These are phyloP conservation scores for Fusarium sarcochroum DNA, from an alignment of 2,329 filamentous ascomycete genomes.

Conservation along the genomic window DNA sequence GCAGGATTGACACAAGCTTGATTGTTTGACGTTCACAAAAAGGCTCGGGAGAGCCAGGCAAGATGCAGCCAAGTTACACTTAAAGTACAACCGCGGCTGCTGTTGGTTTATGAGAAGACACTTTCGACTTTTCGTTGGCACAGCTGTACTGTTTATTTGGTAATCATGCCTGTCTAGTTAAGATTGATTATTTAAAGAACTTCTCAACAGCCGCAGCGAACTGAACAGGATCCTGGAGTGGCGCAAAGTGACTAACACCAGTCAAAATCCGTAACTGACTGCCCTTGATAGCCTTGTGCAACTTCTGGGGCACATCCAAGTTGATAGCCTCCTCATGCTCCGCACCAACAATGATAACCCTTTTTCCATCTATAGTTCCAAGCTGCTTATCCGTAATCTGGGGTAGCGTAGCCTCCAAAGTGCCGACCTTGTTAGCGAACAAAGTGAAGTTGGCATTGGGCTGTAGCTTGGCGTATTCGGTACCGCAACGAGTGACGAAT, in stretches of 20 bases:
- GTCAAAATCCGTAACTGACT: slow-evolving; percentile 55
- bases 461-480: slow-evolving; percentile 56
- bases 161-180: background rate
- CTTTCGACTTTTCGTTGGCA: background rate
- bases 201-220: slow-evolving; percentile 52
- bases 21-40: too few species aligned
- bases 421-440: slow-evolving; percentile 56
- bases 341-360: slow-evolving; percentile 50
- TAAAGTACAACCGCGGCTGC: too few species aligned
- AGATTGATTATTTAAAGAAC: slow-evolving; percentile 34
- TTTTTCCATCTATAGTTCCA: slow-evolving; percentile 47
- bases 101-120: too few species aligned
- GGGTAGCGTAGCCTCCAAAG: slow-evolving; percentile 55
- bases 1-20: too few species aligned
- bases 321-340: slow-evolving; percentile 59
- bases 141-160: background rate
- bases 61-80: too few species aligned
- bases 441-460: slow-evolving; percentile 54
- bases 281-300: slow-evolving; percentile 55
- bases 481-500: slow-evolving; percentile 54
- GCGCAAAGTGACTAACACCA: slow-evolving; percentile 60
- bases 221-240: slow-evolving; percentile 57
- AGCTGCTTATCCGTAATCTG: slow-evolving; percentile 51
- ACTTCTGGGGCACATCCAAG: slow-evolving; percentile 51
- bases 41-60: too few species aligned